Evolutionary conservation across 345 rosid species (phyloP).

Genomic region (Punica granatum): DNA sequence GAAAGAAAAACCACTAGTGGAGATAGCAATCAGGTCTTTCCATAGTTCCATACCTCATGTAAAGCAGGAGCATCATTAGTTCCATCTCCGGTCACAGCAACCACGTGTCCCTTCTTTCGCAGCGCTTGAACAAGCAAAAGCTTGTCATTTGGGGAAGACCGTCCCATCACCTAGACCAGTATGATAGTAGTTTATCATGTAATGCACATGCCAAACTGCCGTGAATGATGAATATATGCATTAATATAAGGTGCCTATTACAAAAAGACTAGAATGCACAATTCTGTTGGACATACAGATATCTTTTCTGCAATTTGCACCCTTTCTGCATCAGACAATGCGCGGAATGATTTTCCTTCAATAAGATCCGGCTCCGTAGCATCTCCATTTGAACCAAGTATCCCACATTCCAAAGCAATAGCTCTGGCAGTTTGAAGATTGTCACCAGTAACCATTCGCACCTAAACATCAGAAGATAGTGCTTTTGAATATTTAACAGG

Average conservation of each 20-base stretch:
- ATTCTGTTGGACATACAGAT: conserved; percentile 36
- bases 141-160: conserved; percentile 45
- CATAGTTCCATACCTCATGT: conserved; percentile 23
- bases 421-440: conserved; percentile 92
- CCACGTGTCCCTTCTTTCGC: conserved; percentile 29
- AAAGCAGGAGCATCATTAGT: conserved; percentile 45
- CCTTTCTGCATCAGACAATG: conserved; percentile 55
- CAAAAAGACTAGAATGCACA: background rate
- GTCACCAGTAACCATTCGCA: conserved; percentile 99
- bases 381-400: conserved; percentile 50
- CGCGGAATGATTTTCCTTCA: conserved; percentile 81
- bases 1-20: background rate
- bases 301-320: conserved; percentile 70
- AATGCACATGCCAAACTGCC: too few relatives aligned
- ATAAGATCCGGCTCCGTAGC: conserved; percentile 61
- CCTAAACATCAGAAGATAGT: conserved; percentile 30
- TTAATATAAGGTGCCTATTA: background rate
- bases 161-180: conserved; percentile 31
- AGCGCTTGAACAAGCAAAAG: conserved; percentile 40
- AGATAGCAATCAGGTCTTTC: background rate
- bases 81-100: conserved; percentile 47
- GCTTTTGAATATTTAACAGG: background rate
- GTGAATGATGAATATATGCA: too few relatives aligned
- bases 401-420: conserved; percentile 94
- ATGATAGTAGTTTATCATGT: background rate